Base-by-base conservation (phyloP, 164 flowering plant genomes). In the Tinospora cordifolia region DNA sequence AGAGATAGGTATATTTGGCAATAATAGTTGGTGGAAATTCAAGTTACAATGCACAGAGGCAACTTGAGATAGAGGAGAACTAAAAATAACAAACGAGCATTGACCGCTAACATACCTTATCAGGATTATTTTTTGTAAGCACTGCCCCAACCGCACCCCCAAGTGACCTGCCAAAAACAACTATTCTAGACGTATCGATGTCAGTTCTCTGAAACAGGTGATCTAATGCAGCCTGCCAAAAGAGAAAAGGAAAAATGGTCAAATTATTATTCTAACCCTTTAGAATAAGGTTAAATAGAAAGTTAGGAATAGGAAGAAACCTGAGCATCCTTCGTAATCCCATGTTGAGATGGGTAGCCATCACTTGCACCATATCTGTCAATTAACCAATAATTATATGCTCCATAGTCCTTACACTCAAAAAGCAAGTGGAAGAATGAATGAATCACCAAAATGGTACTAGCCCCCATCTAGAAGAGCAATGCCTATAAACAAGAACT, bases 71-170 rank as follows among this genome's bases (percentile, higher is more conserved):
- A 27, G 36, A 12, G 38, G 36, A 64, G 26, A 22, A 62, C 14
- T 10, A 8, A 47, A 21, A n/a, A 66, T 27, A 17, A 49, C 10
- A n/a, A 67, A 25, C 8, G 21, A 54, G 24, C 60, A 54, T 54
- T 54, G 6, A 19, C n/a, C 60, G n/a, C 24, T 24, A 17, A 54
- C n/a, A 38, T 77, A 92, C 97, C 97, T 91, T 92, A 60, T 95
- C 96, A 66, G 98, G 98, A 76, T 95, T 95, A 73, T 92, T 90
- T 79, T 81, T 91, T 38, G 96, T 71, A 51, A 95, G 84, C 27
- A 83, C 85, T 67, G 99, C 77, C 73, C 99, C 98, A 77, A 95
- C 99, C 44, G 99, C 99, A 78, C 99, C 99, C 62, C 99, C 99
- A 71, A 95, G 96, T 65, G 98, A 92, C 77, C 99, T 87, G 72